Conservation (phyloP, 495 filamentous ascomycete genomes). For the Penicillium atrosanguineum region DNA sequence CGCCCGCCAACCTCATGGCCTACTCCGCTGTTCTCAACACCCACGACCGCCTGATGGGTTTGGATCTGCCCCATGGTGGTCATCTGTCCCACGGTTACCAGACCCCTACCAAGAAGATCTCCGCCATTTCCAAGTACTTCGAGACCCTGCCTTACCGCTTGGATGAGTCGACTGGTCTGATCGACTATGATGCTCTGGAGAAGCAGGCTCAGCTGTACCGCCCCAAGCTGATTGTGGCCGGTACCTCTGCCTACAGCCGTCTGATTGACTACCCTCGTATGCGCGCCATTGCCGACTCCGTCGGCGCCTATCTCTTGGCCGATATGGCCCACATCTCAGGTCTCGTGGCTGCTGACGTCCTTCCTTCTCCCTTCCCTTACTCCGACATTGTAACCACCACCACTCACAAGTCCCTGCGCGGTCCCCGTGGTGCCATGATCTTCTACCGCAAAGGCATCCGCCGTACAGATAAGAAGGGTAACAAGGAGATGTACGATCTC, state of each 20-base stretch:
- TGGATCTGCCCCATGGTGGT: slow-evolving; percentile 94
- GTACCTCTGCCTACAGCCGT: slow-evolving; percentile 91
- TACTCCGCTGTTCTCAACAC: slow-evolving; percentile 89
- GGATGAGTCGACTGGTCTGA: slow-evolving; percentile 84
- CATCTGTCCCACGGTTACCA: slow-evolving; percentile 98
- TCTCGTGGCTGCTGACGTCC: slow-evolving; percentile 84
- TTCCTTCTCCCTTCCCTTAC: slow-evolving; percentile 83
- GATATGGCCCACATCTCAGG: slow-evolving; percentile 99
- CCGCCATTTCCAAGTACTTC: slow-evolving; percentile 96
- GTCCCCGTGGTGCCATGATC: slow-evolving; percentile 94
- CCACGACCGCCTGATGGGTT: slow-evolving; percentile 94
- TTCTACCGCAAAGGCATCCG: slow-evolving; percentile 94
- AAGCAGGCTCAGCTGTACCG: slow-evolving; percentile 83
- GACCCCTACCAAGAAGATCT: slow-evolving; percentile 97
- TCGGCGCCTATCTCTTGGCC: slow-evolving; percentile 87
- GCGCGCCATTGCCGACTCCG: slow-evolving; percentile 80
- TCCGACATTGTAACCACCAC: slow-evolving; percentile 98
- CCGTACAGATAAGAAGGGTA: slow-evolving; percentile 82
- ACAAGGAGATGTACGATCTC: slow-evolving; percentile 81
- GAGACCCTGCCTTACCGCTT: slow-evolving; percentile 94
- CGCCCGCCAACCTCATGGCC: slow-evolving; percentile 92
- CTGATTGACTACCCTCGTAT: slow-evolving; percentile 90
- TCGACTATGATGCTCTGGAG: slow-evolving; percentile 89
- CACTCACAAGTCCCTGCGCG: slow-evolving; percentile 93
- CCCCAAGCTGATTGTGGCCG: slow-evolving; percentile 92